Evolutionary conservation across 371 early-diverging fungal genomes (phyloP).

Genomic region (Rhizomucor miehei): DNA sequence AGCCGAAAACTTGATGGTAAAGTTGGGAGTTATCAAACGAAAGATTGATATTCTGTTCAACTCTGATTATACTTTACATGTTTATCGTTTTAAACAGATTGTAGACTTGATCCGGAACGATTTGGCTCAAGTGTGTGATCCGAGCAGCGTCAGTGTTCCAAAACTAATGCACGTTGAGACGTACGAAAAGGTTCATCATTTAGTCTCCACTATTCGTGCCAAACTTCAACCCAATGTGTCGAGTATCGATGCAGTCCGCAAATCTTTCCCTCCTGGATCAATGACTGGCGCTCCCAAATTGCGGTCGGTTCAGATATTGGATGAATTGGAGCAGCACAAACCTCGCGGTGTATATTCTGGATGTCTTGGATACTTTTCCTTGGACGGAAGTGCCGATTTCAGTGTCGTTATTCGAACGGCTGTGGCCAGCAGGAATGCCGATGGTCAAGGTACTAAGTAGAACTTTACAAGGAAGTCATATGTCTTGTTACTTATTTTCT

Average conservation of each 20-base stretch:
- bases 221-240: conserved; percentile 56
- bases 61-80: no score
- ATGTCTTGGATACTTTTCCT: conserved; percentile 84
- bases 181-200: conserved; percentile 90
- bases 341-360: conserved; percentile 93
- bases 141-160: conserved; percentile 75
- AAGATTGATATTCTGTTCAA: no score
- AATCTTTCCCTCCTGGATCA: conserved; percentile 92
- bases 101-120: conserved; percentile 97
- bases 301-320: conserved; percentile 80
- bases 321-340: conserved; percentile 63
- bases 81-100: conserved; percentile 58
- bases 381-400: conserved; percentile 63
- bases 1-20: conserved; percentile 94
- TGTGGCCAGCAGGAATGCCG: conserved; percentile 26
- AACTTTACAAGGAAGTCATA: conserved; percentile 5
- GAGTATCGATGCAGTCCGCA: conserved; percentile 71
- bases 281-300: conserved; percentile 98
- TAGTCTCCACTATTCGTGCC: conserved; percentile 86
- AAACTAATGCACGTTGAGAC: conserved; percentile 87
- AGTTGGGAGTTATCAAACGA: not conserved
- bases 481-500: conserved; percentile 1
- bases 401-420: conserved; percentile 87
- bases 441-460: not conserved
- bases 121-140: conserved; percentile 67